phyloP scores from a whole-genome alignment of 2,329 filamentous ascomycete species.

The Colletotrichum camelliae region DNA sequence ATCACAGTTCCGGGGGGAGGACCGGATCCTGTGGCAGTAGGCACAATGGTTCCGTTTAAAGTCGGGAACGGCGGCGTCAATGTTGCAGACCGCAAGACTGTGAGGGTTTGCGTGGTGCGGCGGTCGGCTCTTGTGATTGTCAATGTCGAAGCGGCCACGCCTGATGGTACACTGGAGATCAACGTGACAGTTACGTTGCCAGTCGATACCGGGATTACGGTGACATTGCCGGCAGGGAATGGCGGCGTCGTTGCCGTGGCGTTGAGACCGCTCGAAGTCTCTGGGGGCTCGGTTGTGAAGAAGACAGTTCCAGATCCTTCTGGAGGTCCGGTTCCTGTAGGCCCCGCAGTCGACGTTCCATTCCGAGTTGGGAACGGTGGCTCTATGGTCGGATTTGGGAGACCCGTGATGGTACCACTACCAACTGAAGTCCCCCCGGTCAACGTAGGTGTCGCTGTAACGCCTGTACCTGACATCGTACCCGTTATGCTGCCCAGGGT shows the following conservation, averaged over 20 bases:
- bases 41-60: background rate
- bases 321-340: background rate
- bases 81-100: background rate
- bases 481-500: background rate
- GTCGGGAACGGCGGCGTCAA: background rate
- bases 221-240: background rate
- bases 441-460: background rate
- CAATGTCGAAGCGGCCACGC: background rate
- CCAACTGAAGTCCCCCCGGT: background rate
- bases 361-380: background rate
- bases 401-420: background rate
- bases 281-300: background rate
- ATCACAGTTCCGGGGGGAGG: background rate
- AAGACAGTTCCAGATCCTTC: background rate
- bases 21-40: background rate
- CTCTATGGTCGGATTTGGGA: background rate
- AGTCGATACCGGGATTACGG: background rate
- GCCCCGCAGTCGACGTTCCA: background rate
- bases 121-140: background rate
- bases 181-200: background rate
- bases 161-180: background rate
- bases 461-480: background rate
- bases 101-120: background rate
- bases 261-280: background rate
- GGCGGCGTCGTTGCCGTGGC: background rate